Evolutionary conservation across 2,329 filamentous ascomycete genomes (phyloP).

Genomic region (Botrytis deweyae): DNA sequence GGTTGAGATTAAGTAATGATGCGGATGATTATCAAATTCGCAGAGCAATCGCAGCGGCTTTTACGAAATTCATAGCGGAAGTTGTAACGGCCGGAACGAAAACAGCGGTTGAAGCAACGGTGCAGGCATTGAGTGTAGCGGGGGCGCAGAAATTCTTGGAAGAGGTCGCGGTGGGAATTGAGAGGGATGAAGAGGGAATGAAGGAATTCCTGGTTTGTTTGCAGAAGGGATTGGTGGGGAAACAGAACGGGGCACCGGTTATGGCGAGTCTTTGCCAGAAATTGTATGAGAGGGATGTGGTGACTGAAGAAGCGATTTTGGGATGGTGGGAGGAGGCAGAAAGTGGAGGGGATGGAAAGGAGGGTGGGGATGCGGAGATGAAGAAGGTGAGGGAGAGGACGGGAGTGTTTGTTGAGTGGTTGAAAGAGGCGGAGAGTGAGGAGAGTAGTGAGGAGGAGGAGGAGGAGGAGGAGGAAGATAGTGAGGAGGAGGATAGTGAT

Average conservation of each 20-base stretch:
- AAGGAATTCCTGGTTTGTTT: conserved; percentile 79
- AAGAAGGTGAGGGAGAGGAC: conserved; percentile 51
- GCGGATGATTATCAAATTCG: conserved; percentile 88
- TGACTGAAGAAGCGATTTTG: conserved; percentile 86
- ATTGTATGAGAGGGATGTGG: conserved; percentile 77
- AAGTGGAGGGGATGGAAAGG: background rate
- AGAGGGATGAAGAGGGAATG: conserved; percentile 70
- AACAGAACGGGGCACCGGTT: conserved; percentile 63
- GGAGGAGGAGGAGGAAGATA: background rate
- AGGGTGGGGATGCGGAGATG: conserved; percentile 1
- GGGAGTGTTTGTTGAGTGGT: conserved; percentile 77
- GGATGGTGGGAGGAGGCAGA: conserved; percentile 68
- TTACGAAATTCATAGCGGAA: conserved; percentile 77
- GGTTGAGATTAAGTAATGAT: conserved; percentile 85
- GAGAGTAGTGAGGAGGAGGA: conserved; percentile 62
- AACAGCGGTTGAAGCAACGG: conserved; percentile 24
- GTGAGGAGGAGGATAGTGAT: conserved; percentile 1
- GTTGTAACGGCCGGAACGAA: conserved; percentile 54
- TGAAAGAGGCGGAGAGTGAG: conserved; percentile 73
- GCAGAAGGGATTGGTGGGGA: conserved; percentile 73
- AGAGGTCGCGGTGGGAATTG: conserved; percentile 61
- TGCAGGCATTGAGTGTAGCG: conserved; percentile 65
- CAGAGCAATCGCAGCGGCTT: conserved; percentile 79
- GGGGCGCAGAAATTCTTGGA: conserved; percentile 57
- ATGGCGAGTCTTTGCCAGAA: conserved; percentile 79